A percentile compares a stretch with the other conserved stretches of the same genome.
phyloP scores from a whole-genome alignment of 2,329 filamentous ascomycete species.

The Fusarium sp. region DNA sequence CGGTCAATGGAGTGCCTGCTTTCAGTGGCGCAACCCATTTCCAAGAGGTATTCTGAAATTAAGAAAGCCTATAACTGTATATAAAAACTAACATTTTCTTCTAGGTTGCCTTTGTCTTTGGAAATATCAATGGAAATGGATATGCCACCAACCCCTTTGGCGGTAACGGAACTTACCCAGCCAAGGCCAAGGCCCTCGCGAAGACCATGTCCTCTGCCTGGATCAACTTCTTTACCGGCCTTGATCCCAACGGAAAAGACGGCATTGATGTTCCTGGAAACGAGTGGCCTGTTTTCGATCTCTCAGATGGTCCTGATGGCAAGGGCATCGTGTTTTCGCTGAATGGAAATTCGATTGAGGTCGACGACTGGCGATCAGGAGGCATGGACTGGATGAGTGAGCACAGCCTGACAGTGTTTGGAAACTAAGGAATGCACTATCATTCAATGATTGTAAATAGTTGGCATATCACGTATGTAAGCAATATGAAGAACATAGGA shows the following conservation, averaged over 20 bases:
- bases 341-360: conserved; percentile 45
- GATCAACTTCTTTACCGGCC: conserved; percentile 50
- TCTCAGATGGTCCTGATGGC: conserved; percentile 32
- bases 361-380: conserved; percentile 49
- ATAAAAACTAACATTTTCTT: not conserved
- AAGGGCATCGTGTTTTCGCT: conserved; percentile 50
- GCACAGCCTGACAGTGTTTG: conserved; percentile 49
- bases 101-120: conserved; percentile 60
- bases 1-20: conserved; percentile 44
- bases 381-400: conserved; percentile 51
- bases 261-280: conserved; percentile 7
- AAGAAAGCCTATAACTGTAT: rapidly evolving
- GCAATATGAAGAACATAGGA: too few species aligned
- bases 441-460: not conserved
- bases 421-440: conserved; percentile 29
- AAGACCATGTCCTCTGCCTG: conserved; percentile 51
- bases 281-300: conserved; percentile 49
- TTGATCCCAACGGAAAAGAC: conserved; percentile 48
- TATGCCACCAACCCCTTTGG: conserved; percentile 53
- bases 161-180: conserved; percentile 47
- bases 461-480: not conserved
- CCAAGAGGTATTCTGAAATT: conserved; percentile 45
- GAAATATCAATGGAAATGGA: conserved; percentile 52
- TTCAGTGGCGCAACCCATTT: conserved; percentile 56
- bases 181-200: conserved; percentile 46